Base-by-base conservation (phyloP, 306 rosid species). In the Trifolium pratense region DNA sequence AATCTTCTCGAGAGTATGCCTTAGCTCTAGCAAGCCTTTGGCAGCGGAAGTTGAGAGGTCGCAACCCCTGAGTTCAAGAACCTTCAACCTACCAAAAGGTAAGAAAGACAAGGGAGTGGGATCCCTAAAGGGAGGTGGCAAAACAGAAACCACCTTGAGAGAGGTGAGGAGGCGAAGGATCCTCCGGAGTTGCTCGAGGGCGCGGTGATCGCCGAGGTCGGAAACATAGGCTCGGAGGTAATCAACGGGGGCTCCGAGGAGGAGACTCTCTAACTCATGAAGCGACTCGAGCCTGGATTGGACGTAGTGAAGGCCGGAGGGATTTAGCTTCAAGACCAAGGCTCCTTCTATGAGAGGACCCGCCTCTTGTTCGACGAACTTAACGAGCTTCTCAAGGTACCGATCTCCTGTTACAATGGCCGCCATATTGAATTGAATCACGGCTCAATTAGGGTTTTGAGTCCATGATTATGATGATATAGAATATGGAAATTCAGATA, bases 161-260 rank as follows among this genome's bases (percentile, higher is more conserved):
- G 95, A 89, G 16, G 96, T 88, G 11, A 94, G 86, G 3, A 91
- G 91, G 48, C 95, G 87, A 4, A 94, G 89, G 78, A 94, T 94
- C 85, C 98, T 75, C 1, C 96, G 89, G 39, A 94, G 92, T 84
- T 94, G 94, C 86, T 94, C 98, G 20, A 94, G 91, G 31, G 98
- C 97, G 37, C 98, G 98, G 89, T 94, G 95, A 70, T 94, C 98
- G 17, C 98, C 98, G 53, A 94, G 96, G 92, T 94, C 98, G 18
- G 96, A 89, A 4, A 94, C 87, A 62, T 94, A 94, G 13, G 98
- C 97, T 13, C 98, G 88, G 46, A 94, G 90, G 67, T 94, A 94
- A 57, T 94, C 98, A 2, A 94, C 91, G 3, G 98, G 98, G 37
- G 98, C 97, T 2, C 95, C 97, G 46, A 87, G 64, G 2, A 94